A percentile compares a stretch with the other conserved stretches of the same genome.
phyloP scores from a whole-genome alignment of 169 alveolate species.

The Plasmodium relictum region DNA sequence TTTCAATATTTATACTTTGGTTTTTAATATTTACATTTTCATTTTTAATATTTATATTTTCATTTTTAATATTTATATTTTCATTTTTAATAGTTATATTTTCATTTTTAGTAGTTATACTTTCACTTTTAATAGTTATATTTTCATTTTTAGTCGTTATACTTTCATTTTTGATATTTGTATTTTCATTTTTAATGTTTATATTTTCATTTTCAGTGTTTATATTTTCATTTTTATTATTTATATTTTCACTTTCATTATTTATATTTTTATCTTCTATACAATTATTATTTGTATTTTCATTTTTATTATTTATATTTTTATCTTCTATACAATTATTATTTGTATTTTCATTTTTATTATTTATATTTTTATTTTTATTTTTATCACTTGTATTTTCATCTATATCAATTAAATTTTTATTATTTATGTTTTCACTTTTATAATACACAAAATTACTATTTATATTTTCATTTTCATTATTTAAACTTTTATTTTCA shows the following conservation, averaged over 20 bases:
- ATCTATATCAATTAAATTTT: background rate
- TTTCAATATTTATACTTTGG: no score
- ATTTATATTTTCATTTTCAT: constrained; percentile 3
- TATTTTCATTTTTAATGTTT: background rate
- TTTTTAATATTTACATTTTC: no score
- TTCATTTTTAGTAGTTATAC: background rate
- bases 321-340: background rate
- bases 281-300: background rate
- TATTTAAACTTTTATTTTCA: background rate
- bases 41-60: background rate
- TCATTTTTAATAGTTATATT: background rate
- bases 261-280: background rate
- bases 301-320: constrained; percentile 1
- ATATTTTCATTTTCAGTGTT: background rate
- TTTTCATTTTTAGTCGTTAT: no score
- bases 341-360: background rate
- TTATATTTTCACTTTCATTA: background rate
- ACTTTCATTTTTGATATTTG: background rate
- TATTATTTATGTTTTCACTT: background rate
- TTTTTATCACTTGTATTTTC: constrained; percentile 8
- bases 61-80: background rate
- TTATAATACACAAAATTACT: background rate
- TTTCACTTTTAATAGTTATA: no score
- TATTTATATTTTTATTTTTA: background rate
- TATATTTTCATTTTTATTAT: background rate